A percentile compares a stretch with the other conserved stretches of the same genome.
These are phyloP conservation scores for Pisolithus orientalis DNA, from an alignment of 768 basidiomycete species.

Conservation along the genomic window DNA sequence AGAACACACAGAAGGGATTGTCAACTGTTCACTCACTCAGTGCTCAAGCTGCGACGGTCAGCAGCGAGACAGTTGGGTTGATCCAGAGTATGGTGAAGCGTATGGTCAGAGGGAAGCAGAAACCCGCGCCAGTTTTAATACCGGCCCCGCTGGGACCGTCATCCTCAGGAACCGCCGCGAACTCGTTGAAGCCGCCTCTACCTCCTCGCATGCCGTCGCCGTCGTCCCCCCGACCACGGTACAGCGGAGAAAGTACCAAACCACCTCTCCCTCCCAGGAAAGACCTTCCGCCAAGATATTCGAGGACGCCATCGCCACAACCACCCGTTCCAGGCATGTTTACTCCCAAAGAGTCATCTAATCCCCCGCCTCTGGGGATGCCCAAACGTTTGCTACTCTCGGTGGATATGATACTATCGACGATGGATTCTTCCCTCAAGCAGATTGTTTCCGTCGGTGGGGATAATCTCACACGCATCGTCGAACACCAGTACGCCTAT, in stretches of 20 bases:
- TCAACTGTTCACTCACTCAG: slow-evolving; percentile 56
- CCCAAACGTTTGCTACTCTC: slow-evolving; percentile 46
- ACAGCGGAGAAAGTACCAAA: background rate
- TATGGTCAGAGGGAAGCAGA: slow-evolving; percentile 44
- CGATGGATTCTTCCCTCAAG: slow-evolving; percentile 53
- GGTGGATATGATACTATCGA: slow-evolving; percentile 59
- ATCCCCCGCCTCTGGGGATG: slow-evolving; percentile 25
- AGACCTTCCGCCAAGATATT: background rate
- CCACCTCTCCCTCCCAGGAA: background rate
- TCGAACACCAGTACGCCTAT: slow-evolving; percentile 49
- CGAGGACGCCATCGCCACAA: background rate
- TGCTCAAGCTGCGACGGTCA: slow-evolving; percentile 63
- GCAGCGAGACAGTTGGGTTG: slow-evolving; percentile 50
- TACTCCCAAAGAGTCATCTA: background rate
- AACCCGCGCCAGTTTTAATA: too few species aligned
- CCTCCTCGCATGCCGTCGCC: background rate
- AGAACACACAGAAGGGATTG: slow-evolving; percentile 53
- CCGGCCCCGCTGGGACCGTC: background rate
- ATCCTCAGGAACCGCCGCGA: background rate
- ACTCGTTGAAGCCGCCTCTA: background rate
- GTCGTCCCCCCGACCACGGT: background rate
- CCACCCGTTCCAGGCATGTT: background rate
- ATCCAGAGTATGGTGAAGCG: slow-evolving; percentile 57
- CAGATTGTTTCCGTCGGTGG: slow-evolving; percentile 45
- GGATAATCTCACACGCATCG: slow-evolving; percentile 40